Percentiles rank a stretch among this genome's conserved stretches.
Evolutionary conservation across 2,329 filamentous ascomycete genomes (phyloP).

Genomic region (Penicillium sclerotiorum): DNA sequence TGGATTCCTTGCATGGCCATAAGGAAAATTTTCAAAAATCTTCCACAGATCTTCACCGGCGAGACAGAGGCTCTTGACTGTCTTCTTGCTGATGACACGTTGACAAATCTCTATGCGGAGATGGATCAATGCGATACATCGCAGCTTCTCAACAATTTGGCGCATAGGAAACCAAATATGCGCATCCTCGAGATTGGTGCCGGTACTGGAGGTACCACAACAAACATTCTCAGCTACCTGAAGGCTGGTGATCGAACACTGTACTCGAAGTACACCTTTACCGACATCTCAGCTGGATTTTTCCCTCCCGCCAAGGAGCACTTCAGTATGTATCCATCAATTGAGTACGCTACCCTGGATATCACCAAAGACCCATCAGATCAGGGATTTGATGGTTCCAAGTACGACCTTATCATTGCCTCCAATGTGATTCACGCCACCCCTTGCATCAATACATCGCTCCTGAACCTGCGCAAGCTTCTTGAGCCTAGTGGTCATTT

Average conservation of each 20-base stretch:
- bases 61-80: constrained; percentile 18
- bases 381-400: constrained; percentile 32
- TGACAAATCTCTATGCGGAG: constrained; percentile 14
- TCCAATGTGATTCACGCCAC: constrained; percentile 34
- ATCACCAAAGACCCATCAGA: constrained; percentile 29
- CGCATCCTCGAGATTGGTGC: constrained; percentile 24
- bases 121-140: constrained; percentile 10
- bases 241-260: constrained; percentile 8
- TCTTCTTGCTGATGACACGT: constrained; percentile 18
- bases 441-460: constrained; percentile 21
- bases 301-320: constrained; percentile 28
- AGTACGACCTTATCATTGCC: constrained; percentile 40
- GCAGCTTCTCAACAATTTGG: constrained; percentile 18
- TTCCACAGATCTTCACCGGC: constrained; percentile 15
- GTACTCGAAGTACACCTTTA: constrained; percentile 31
- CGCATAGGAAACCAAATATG: constrained; percentile 27
- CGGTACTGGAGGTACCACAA: constrained; percentile 26
- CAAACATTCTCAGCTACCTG: constrained; percentile 16
- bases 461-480: constrained; percentile 30
- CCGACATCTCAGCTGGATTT: constrained; percentile 34
- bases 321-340: constrained; percentile 22
- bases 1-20: constrained; percentile 4
- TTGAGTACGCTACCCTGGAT: constrained; percentile 35
- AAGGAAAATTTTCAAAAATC: constrained; percentile 6
- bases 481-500: constrained; percentile 50